Conservation (phyloP, 1,284 basidiomycete species). For the Xerocomus amazonicus region DNA sequence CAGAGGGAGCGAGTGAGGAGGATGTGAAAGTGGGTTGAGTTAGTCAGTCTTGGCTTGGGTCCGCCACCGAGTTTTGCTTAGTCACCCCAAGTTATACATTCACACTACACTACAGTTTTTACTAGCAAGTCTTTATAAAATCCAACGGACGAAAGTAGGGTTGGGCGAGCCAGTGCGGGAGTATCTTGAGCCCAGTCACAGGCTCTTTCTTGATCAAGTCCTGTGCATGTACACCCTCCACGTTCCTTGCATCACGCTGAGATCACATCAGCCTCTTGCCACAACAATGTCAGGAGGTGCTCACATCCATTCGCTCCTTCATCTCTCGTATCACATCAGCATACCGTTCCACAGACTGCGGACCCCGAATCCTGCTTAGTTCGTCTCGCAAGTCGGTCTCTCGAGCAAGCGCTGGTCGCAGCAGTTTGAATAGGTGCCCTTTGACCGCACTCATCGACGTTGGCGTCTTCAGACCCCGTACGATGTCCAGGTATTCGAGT, state of each 20-base stretch:
- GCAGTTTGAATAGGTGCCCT: slow-evolving; percentile 90
- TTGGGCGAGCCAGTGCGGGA: slow-evolving; percentile 85
- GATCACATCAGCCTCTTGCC: slow-evolving; percentile 3
- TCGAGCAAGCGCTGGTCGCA: slow-evolving; percentile 71
- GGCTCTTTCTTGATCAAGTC: slow-evolving; percentile 49
- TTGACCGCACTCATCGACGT: slow-evolving; percentile 81
- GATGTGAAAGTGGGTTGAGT: slow-evolving; percentile 8
- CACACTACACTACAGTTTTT: background rate
- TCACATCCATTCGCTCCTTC: slow-evolving; percentile 60
- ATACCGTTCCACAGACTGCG: slow-evolving; percentile 44
- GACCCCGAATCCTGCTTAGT: slow-evolving; percentile 54
- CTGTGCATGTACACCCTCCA: slow-evolving; percentile 36
- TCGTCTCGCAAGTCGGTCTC: slow-evolving; percentile 73
- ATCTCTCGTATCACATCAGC: slow-evolving; percentile 64
- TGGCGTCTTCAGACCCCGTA: slow-evolving; percentile 64
- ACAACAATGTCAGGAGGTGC: slow-evolving; percentile 18
- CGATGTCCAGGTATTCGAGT: slow-evolving; percentile 85
- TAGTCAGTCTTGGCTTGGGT: slow-evolving; percentile 18
- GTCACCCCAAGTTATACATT: slow-evolving; percentile 14
- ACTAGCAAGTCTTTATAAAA: no score
- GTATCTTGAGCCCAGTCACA: slow-evolving; percentile 51
- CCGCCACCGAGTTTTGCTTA: slow-evolving; percentile 26
- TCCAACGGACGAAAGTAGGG: slow-evolving; percentile 39
- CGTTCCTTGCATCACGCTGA: slow-evolving; percentile 45
- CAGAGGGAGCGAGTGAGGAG: background rate